phyloP scores from a whole-genome alignment of 2,329 filamentous ascomycete species.

The Fusarium abutilonis region DNA sequence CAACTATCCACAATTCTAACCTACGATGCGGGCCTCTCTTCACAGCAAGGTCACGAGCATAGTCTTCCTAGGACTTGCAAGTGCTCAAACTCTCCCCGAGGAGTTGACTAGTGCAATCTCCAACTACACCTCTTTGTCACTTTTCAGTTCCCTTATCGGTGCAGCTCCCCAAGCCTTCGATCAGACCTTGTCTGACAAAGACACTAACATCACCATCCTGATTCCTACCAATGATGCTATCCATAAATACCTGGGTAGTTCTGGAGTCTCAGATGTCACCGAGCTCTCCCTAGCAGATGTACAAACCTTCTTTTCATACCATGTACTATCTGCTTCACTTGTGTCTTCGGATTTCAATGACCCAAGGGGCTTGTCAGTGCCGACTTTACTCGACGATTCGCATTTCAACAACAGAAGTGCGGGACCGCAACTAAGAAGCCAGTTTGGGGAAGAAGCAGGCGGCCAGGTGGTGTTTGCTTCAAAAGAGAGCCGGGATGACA shows the following conservation, averaged over 20 bases:
- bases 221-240: conserved; percentile 38
- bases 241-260: conserved; percentile 18
- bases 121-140: conserved; percentile 22
- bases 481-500: not conserved
- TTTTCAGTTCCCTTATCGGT: conserved; percentile 24
- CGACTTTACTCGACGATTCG: conserved; percentile 18
- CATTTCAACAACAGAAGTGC: conserved; percentile 38
- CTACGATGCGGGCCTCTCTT: conserved; percentile 14
- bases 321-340: conserved; percentile 20
- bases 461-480: conserved; percentile 37
- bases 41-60: not conserved
- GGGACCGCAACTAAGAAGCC: conserved; percentile 11
- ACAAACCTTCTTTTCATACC: conserved; percentile 36
- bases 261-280: conserved; percentile 5
- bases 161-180: conserved; percentile 6
- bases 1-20: not conserved
- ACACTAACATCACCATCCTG: conserved; percentile 33
- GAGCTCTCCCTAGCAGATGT: conserved; percentile 15
- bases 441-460: conserved; percentile 21
- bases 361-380: conserved; percentile 16
- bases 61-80: conserved; percentile 5
- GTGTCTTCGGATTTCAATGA: conserved; percentile 17
- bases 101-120: conserved; percentile 21
- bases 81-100: conserved; percentile 22
- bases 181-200: conserved; percentile 4